Evolutionary conservation across 305 asterid genomes (phyloP), one percentile per base, ranked within the genome.

Genomic region (Fraxinus albicans): DNA sequence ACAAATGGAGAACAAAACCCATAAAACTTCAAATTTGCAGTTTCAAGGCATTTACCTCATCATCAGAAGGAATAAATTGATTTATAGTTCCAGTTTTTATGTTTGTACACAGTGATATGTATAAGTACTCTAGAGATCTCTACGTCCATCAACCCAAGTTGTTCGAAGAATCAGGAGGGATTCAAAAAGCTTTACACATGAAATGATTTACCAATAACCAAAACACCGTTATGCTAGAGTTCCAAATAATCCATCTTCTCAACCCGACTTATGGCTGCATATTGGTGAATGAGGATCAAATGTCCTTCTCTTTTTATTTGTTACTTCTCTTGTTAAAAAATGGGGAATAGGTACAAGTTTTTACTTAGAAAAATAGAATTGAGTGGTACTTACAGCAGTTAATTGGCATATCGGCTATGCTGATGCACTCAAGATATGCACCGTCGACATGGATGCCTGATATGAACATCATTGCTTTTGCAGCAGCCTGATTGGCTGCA

Each of bases 401-500:
- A 58, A 86, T 85, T 19, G 98, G 98, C 94, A 88, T 86, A 42
- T 96, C 96, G 80, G 83, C 86, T 76, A 90, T 82, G 89, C 91
- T 92, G 80, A 94, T 88, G 92, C 93, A 89, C 78, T 96, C 98
- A 60, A 91, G 87, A 80, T 94, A 90, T 15, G 92, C 81, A 40
- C 81, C 87, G 29, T 89, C 90, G 60, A 83, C 91, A 67, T 89
- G 87, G 75, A 91, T 82, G 69, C 95, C 97, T 9, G 99, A 93
- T 79, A 84, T 74, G 70, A 93, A 89, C 90, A 93, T 86, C 95
- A 89, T 92, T 80, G 98, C 99, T 88, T 91, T 96, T 40, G 95
- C 88, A 83, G 98, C 98, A 79, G 98, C 99, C 87, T 89, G 97
- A 90, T 96, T 94, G 83, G 98, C 93, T 78, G 94, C 92, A 63